Evolutionary conservation across 768 basidiomycete genomes (phyloP), one percentile per base, ranked within the genome.

Genomic region (Russula compacta): DNA sequence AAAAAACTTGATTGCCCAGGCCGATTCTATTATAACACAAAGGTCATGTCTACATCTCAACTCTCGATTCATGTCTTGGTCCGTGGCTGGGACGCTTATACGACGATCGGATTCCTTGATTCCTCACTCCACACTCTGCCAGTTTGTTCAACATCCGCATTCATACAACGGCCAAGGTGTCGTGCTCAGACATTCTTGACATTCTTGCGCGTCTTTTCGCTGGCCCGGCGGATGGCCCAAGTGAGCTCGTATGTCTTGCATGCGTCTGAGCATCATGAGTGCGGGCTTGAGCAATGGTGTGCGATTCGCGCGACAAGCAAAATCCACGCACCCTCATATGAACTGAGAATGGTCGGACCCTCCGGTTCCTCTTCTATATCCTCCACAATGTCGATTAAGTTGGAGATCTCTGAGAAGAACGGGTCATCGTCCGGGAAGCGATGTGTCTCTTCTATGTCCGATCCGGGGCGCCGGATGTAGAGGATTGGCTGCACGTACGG

Each of bases 401-500:
- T 89, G 43, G 91, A 93, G 46, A 86, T 80, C 74, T 95, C 94
- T 24, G 92, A 93, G 81, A 95, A 95, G 82, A 92, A 94, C 5
- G 92, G 90, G 69, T 94, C 92, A 68, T 94, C 92, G 53, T 89
- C 84, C 17, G 81, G 81, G 77, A 92, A 93, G 46, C 77, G 77
- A 68, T 83, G 75, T 35, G 76, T 78, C 67, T 88, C 84, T 67
- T 91, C 89, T 56, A 79, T 74, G 69, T 92, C 89, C 69, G 85
- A 86, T 56, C 88, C 92, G 4, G 91, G 90, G 69, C 78, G 83
- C 68, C 95, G 90, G 65, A 98, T 79, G 70, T 87, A 86, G 38
- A 98, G 83, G 6, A 89, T 79, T 6, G 95, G 95, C 67, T 87
- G 83, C 58, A 95, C 91, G 75, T 98, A 98, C 17, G 95, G 95